Base-by-base conservation (phyloP, 495 filamentous ascomycete genomes). In the Xylaria nigripes region DNA sequence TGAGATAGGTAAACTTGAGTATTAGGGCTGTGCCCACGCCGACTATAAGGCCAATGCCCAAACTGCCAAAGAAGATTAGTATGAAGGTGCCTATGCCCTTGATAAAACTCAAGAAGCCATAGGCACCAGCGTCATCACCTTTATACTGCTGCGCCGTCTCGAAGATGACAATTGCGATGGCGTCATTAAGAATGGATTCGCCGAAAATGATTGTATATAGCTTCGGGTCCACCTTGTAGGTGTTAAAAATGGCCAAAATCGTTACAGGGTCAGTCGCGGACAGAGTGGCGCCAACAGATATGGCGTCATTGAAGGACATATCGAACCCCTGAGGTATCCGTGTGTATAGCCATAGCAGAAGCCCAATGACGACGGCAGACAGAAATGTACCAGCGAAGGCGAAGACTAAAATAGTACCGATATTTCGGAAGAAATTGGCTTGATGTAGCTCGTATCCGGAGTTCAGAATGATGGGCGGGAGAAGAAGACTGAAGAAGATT, bases 191-290 rank as follows among this genome's bases (percentile, higher is more conserved):
- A 48, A 98, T 97, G 29, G 91, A 95, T 70, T 98, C 93, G 61
- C 93, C 93, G 67, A 98, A 98, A 54, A 98, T 97, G 60, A 97
- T 79, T 6, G 93, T 98, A 68, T 98, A 98, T 5, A 98, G 80
- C 70, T 96, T 96, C 9, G 93, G 93, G 67, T 98, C 93, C 48
- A 98, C 93, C 70, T 96, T 96, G 76, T 96, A 97, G 1, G 94
- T 86, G 65, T 96, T 98, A 82, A 98, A 98, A 53, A 98, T 98
- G 48, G 93, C 93, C 29, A 98, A 76, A 60, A 98, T 96, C 0
- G 93, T 98, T 45, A 98, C 90, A 0, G 93, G 93, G 64, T 98
- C 93, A 0, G 93, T 98, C 50, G 93, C 93, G 1, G 93, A 97
- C 23, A 98, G 79, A 0, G 93, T 97, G 19, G 93, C 93, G 47